Base-by-base conservation (phyloP, 352 stramenopile genomes). In the Pythium brassicae region DNA sequence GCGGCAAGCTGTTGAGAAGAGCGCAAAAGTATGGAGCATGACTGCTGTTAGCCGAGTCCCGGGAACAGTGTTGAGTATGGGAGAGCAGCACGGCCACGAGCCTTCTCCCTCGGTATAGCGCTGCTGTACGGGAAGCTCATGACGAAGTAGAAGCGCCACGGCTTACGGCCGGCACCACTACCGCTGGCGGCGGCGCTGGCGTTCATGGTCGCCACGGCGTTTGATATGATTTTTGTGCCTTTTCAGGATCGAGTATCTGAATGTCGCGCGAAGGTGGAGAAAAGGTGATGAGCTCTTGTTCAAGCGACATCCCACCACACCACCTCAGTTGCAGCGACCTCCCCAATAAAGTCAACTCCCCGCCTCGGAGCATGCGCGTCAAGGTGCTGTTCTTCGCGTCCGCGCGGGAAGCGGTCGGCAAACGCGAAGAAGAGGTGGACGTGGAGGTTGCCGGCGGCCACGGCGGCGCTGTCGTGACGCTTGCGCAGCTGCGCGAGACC, bases 331-430 rank as follows among this genome's bases (percentile, higher is more conserved):
- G n/a, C n/a, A n/a, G n/a, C n/a, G n/a, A n/a, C n/a, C n/a, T n/a
- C n/a, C n/a, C n/a, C n/a, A n/a, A n/a, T n/a, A n/a, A n/a, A 37
- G 9, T 37, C 32, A 14, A 37, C 32, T 37, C 14, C 14, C 32
- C 32, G 9, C 32, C 32, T 37, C 32, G 32, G n/a, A 44, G 15
- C 20, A 76, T 83, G 68, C 58, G 74, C 42, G 49, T 93, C 56
- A 87, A 87, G 50, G 77, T 91, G 71, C 74, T 93, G 23, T 93
- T 86, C 77, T 93, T 93, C 59, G 83, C 83, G 51, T 83, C 81
- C 45, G 78, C 75, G 57, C 73, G 81, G 9, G 83, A 93, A 70
- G 71, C 76, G 34, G 62, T 92, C 57, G 83, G 81, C 9, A 61
- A 76, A 44, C 83, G 81, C n/a, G 81, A 93, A 55, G 81, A 93